phyloP scores from a whole-genome alignment of 2,329 filamentous ascomycete species.

The Fusarium coicis region DNA sequence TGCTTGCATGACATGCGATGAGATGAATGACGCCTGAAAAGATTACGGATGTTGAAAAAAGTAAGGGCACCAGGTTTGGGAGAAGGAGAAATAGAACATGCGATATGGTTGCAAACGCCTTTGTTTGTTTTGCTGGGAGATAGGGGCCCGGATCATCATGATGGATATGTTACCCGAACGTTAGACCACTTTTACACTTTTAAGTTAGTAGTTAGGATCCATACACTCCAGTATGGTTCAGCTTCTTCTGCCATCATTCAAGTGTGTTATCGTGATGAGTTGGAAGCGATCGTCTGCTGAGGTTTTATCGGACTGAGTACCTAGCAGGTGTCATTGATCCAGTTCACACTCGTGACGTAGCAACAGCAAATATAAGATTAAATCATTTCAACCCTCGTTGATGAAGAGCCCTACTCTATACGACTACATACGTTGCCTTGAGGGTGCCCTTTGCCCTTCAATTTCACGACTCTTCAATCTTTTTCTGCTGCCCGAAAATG shows the following conservation, averaged over 20 bases:
- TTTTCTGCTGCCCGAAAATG: slow-evolving; percentile 25
- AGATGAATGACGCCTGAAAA: slow-evolving; percentile 42
- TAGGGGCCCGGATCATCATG: slow-evolving; percentile 43
- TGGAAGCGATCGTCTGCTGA: not conserved
- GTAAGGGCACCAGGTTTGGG: slow-evolving; percentile 19
- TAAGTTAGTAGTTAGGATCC: slow-evolving; percentile 43
- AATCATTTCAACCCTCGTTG: slow-evolving; percentile 16
- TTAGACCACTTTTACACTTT: slow-evolving; percentile 46
- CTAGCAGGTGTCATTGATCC: not conserved
- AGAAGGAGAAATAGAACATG: slow-evolving; percentile 35
- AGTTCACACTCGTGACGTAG: not conserved
- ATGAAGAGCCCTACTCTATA: slow-evolving; percentile 18
- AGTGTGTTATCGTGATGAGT: not conserved
- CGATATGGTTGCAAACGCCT: slow-evolving; percentile 42
- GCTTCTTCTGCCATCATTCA: not conserved
- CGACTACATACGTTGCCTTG: not conserved
- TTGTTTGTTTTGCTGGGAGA: slow-evolving; percentile 39
- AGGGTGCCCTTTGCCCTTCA: not conserved
- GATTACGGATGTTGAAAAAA: slow-evolving; percentile 29
- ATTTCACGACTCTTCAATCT: slow-evolving; percentile 9
- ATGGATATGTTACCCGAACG: slow-evolving; percentile 45
- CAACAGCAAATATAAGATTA: not conserved
- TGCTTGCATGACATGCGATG: slow-evolving; percentile 36
- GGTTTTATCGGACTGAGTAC: not conserved
- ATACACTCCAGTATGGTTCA: slow-evolving; percentile 43